Conservation (phyloP, 257 asterid genomes). For the Linderniella brevidens region DNA sequence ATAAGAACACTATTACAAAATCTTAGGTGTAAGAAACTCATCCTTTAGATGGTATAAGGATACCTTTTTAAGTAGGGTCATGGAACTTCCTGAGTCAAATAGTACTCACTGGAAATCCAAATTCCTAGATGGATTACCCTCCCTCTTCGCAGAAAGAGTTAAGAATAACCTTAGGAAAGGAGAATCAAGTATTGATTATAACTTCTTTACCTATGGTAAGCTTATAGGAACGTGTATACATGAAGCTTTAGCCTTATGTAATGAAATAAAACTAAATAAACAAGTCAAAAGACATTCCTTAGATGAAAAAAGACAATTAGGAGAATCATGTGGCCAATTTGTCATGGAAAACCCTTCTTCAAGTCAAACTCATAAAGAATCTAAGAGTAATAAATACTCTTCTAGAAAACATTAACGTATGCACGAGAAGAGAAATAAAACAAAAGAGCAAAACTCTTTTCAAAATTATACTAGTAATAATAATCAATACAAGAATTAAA, state of each 20-base stretch:
- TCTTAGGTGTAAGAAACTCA: neutral
- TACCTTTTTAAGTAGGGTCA: neutral
- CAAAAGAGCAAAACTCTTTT: too few species aligned
- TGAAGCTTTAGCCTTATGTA: constrained; percentile 1
- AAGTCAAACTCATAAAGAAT: too few species aligned
- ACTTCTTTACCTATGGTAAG: neutral
- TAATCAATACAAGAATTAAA: too few species aligned
- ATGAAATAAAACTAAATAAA: neutral
- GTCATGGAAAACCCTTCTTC: neutral
- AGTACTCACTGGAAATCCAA: neutral
- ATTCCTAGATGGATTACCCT: neutral
- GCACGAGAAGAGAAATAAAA: too few species aligned
- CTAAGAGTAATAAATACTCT: neutral
- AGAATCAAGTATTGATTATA: neutral
- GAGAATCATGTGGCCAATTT: neutral
- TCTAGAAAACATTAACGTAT: too few species aligned
- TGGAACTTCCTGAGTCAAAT: constrained; percentile 1
- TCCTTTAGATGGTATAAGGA: constrained; percentile 1
- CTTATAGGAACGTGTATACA: neutral
- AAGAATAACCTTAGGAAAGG: neutral
- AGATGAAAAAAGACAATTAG: neutral
- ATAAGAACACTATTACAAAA: neutral
- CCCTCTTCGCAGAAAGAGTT: neutral
- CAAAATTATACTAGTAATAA: too few species aligned
- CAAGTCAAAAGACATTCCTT: neutral